These are phyloP conservation scores for Hibiscus mutabilis DNA, from an alignment of 345 rosid genomes.

Conservation along the genomic window DNA sequence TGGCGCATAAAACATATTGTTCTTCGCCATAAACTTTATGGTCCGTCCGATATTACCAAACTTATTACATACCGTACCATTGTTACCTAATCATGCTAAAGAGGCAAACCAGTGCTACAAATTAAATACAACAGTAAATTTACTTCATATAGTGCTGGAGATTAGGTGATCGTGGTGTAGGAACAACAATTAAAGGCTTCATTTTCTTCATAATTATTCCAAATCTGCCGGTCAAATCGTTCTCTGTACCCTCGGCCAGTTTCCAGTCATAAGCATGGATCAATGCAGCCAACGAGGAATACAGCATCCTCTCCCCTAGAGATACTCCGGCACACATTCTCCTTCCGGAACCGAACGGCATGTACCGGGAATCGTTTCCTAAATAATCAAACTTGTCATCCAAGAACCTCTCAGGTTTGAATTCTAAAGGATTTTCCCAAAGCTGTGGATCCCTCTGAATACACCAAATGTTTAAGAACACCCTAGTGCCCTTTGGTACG, in stretches of 20 bases:
- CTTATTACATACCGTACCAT: neutral
- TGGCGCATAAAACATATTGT: neutral
- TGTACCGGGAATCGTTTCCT: slow-evolving; percentile 39
- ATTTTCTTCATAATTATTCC: neutral
- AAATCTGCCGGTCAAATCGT: neutral
- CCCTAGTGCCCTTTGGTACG: neutral
- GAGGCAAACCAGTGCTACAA: neutral
- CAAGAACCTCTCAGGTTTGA: slow-evolving; percentile 49
- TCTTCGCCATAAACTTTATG: neutral
- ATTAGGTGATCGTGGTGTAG: neutral
- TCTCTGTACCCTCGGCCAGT: neutral
- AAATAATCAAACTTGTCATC: slow-evolving; percentile 33
- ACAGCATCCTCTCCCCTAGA: neutral
- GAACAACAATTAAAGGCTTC: neutral
- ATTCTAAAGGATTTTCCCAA: slow-evolving; percentile 47
- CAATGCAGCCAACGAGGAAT: neutral
- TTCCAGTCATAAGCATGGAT: neutral
- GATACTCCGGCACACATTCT: neutral
- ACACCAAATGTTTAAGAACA: neutral
- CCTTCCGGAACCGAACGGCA: slow-evolving; percentile 8
- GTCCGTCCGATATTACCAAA: neutral
- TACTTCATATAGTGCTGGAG: neutral
- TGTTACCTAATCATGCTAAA: neutral
- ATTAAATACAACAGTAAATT: neutral
- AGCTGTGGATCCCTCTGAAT: slow-evolving; percentile 7